Conservation (phyloP, 140 eudicot genomes). For the Flaveria floridana region DNA sequence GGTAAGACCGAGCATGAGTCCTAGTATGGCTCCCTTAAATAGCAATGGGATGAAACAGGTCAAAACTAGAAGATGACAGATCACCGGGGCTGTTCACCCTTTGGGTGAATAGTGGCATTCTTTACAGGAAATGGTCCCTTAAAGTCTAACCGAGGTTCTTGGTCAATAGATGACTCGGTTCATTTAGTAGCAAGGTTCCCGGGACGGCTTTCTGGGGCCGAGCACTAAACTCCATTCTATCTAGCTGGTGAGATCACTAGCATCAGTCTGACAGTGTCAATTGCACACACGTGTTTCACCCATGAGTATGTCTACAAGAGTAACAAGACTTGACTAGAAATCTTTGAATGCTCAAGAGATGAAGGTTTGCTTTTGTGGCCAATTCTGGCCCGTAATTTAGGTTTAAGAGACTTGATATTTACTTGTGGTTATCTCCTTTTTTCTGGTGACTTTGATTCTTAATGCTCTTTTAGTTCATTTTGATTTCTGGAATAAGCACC, state of each 20-base stretch:
- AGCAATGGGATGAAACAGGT: slow-evolving; percentile 80
- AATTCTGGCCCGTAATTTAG: slow-evolving; percentile 26
- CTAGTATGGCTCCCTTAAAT: slow-evolving; percentile 79
- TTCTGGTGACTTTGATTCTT: too few species aligned
- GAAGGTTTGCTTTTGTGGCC: slow-evolving; percentile 28
- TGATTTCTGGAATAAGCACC: too few species aligned
- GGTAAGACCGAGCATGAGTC: slow-evolving; percentile 66
- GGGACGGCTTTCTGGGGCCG: not conserved
- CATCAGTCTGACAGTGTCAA: slow-evolving; percentile 34
- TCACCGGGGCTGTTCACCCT: not conserved
- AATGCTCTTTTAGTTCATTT: too few species aligned
- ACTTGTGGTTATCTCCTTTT: too few species aligned
- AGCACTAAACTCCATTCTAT: slow-evolving; percentile 4
- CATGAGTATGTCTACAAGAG: not conserved
- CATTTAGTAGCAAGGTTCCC: too few species aligned
- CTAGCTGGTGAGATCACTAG: slow-evolving; percentile 32
- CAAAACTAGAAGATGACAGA: slow-evolving; percentile 65
- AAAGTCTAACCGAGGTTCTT: too few species aligned
- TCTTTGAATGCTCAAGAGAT: slow-evolving; percentile 24
- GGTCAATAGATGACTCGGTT: too few species aligned
- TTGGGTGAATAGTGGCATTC: too few species aligned
- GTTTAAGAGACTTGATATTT: slow-evolving; percentile 21
- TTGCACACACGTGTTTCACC: slow-evolving; percentile 18
- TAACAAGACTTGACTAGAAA: slow-evolving; percentile 26
- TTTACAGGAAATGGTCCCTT: too few species aligned